A percentile compares a stretch with the other conserved stretches of the same genome.
phyloP scores from a whole-genome alignment of 2,329 filamentous ascomycete genomes.

The Trichoderma sp. region DNA sequence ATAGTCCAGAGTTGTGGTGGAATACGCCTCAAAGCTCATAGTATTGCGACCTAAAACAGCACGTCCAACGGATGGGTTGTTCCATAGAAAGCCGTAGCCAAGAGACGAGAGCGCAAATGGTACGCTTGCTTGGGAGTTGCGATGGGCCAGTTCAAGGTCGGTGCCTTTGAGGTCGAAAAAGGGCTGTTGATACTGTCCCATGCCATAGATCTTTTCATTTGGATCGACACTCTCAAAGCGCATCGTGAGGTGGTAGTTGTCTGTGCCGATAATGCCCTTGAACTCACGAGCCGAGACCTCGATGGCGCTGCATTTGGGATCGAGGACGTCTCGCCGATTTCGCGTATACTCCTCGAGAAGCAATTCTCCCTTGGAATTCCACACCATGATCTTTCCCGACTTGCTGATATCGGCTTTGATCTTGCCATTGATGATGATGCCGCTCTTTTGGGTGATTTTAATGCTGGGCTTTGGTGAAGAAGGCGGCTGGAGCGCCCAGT shows the following conservation, averaged over 20 bases:
- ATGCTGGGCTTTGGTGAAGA: conserved; percentile 24
- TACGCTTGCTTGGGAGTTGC: conserved; percentile 66
- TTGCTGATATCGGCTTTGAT: conserved; percentile 35
- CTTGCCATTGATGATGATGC: conserved; percentile 36
- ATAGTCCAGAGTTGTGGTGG: conserved; percentile 61
- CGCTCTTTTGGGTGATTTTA: conserved; percentile 28
- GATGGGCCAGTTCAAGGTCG: conserved; percentile 65
- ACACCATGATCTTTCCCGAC: conserved; percentile 36
- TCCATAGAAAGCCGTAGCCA: conserved; percentile 67
- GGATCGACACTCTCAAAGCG: conserved; percentile 58
- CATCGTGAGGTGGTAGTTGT: conserved; percentile 58
- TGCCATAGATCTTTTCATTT: conserved; percentile 65
- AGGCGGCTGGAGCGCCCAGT: conserved; percentile 42
- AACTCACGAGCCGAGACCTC: conserved; percentile 60
- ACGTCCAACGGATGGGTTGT: conserved; percentile 63
- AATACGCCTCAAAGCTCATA: conserved; percentile 62
- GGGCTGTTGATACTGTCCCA: conserved; percentile 70
- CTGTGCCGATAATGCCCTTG: conserved; percentile 49
- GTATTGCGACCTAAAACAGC: conserved; percentile 62
- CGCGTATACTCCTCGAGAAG: conserved; percentile 39
- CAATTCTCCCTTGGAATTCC: conserved; percentile 33
- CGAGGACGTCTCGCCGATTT: conserved; percentile 33
- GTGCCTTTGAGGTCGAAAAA: conserved; percentile 63
- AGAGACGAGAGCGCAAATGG: conserved; percentile 62
- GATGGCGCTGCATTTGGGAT: conserved; percentile 61